Evolutionary conservation across 805 yeast genomes (phyloP), one percentile per base, ranked within the genome.

Genomic region (Kuraishia molischiana): DNA sequence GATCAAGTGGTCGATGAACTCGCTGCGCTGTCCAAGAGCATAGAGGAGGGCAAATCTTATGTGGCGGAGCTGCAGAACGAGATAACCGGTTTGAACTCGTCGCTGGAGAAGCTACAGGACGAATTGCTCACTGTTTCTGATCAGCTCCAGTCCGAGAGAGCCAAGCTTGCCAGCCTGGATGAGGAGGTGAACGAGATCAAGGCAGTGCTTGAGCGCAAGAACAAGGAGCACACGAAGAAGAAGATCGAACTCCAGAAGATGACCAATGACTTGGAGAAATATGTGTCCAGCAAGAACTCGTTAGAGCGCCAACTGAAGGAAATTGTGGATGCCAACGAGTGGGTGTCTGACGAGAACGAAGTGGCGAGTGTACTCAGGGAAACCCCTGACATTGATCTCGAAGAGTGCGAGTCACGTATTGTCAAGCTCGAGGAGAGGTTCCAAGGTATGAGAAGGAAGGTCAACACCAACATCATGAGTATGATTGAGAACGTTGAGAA

Each of bases 401-500:
- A 68, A 6, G 79, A 79, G 42, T 71, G 79, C 46, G 73, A 76
- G 44, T 72, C 68, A 18, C 72, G 79, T 44, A 70, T 78, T 30
- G 59, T 59, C 10, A 67, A 71, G 34, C 67, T 85, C 45, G 62
- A 69, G 15, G 81, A 72, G 24, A 69, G 77, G 43, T 75, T 77
- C 50, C 69, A 74, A 38, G 74, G 73, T 4, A 76, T 90, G 83
- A 81, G 74, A 59, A 70, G 86, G 39, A 85, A 79, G 45, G 95
- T 89, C 14, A 86, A 87, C 49, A 69, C 81, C 2, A 83, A 87
- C 51, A 85, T 86, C 44, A 84, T 84, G 95, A 79, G 79, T 49
- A 84, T 83, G 83, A 85, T 86, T 44, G 96, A 87, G 50, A 85
- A 78, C 46, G 94, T 85, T 20, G 95, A 87, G 54, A 86, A 82